Conservation (phyloP, 2,329 filamentous ascomycete species). For the Helminthosporium solani region DNA sequence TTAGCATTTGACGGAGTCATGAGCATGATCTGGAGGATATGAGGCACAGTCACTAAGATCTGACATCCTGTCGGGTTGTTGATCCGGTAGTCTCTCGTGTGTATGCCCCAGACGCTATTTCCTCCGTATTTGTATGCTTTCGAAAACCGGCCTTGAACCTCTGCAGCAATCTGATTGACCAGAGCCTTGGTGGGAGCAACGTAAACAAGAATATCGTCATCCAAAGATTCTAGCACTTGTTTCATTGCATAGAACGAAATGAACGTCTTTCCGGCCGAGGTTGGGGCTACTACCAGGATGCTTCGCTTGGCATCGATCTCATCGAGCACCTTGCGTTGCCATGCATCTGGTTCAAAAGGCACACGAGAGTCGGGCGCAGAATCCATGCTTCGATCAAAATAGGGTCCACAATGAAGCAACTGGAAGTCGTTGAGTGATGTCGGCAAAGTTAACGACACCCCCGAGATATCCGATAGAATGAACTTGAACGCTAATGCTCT, state of each 20-base stretch:
- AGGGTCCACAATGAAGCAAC: conserved; percentile 67
- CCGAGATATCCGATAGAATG: conserved; percentile 20
- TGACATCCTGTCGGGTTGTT: conserved; percentile 74
- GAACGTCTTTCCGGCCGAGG: conserved; percentile 79
- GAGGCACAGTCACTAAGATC: conserved; percentile 73
- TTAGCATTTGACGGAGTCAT: conserved; percentile 63
- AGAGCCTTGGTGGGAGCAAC: conserved; percentile 80
- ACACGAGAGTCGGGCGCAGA: conserved; percentile 68
- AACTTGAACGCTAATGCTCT: conserved; percentile 49
- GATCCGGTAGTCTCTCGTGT: conserved; percentile 72
- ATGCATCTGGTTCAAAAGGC: conserved; percentile 71
- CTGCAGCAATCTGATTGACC: conserved; percentile 80
- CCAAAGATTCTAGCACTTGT: conserved; percentile 65
- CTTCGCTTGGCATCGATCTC: conserved; percentile 69
- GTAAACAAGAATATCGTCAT: conserved; percentile 73
- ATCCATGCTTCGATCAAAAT: conserved; percentile 73
- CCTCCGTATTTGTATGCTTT: conserved; percentile 60
- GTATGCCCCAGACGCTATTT: conserved; percentile 75
- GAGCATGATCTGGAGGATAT: conserved; percentile 78
- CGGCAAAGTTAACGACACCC: conserved; percentile 38
- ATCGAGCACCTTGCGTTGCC: conserved; percentile 74
- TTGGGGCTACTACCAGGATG: conserved; percentile 74
- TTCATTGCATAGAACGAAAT: conserved; percentile 85
- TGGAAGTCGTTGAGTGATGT: conserved; percentile 61
- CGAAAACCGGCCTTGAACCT: conserved; percentile 71